Evolutionary conservation across 306 rosid species (phyloP).

Genomic region (Quercus ilex): DNA sequence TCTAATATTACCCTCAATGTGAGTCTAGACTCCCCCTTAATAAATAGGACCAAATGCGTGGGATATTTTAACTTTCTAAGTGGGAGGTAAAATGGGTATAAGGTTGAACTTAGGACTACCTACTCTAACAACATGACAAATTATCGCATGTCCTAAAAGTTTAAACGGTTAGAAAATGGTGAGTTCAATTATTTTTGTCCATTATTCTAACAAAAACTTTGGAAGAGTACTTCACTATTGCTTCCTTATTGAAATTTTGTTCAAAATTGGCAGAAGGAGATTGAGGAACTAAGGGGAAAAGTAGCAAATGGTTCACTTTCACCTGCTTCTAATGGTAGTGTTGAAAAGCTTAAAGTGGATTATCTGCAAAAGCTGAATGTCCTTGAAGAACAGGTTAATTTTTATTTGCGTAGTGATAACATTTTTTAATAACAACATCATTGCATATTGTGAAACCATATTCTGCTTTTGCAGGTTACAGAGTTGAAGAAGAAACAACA

Average conservation of each 20-base stretch:
- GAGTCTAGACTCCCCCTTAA: no score
- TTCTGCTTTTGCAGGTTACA: constrained; percentile 47
- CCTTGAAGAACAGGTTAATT: constrained; percentile 75
- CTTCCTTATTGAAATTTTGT: constrained; percentile 22
- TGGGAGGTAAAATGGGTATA: no score
- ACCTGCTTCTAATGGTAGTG: constrained; percentile 38
- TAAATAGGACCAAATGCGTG: no score
- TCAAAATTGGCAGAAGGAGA: constrained; percentile 57
- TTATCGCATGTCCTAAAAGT: no score
- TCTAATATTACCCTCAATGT: no score
- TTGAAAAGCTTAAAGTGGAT: constrained; percentile 69
- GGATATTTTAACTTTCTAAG: no score
- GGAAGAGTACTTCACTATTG: background rate
- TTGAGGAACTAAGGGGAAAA: constrained; percentile 52
- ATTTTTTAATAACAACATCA: background rate
- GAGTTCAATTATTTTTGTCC: no score
- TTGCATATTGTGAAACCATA: background rate
- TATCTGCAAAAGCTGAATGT: constrained; percentile 79
- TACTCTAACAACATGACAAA: no score
- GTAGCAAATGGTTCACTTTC: constrained; percentile 41
- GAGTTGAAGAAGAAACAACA: constrained; percentile 71
- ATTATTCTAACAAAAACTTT: no score
- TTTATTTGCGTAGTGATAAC: constrained; percentile 2
- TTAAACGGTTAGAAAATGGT: no score
- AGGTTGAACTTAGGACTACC: no score